phyloP scores from a whole-genome alignment of 1,284 basidiomycete species.

The Sporisorium reilianum region DNA sequence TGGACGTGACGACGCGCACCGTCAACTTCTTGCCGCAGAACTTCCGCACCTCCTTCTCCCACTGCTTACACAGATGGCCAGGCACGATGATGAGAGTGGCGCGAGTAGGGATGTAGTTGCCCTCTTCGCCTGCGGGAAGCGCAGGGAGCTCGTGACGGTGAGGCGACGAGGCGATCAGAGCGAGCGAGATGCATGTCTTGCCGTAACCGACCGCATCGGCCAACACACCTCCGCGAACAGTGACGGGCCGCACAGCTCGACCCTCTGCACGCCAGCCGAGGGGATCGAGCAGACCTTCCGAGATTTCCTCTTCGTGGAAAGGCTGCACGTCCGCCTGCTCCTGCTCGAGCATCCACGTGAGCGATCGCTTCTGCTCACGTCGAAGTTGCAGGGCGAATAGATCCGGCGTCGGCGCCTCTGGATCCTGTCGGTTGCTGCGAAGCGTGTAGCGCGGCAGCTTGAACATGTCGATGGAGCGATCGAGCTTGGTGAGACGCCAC shows the following conservation, averaged over 20 bases:
- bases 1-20: slow-evolving; percentile 79
- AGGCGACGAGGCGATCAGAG: slow-evolving; percentile 72
- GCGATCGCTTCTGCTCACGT: slow-evolving; percentile 86
- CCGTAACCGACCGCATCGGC: slow-evolving; percentile 97
- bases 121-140: slow-evolving; percentile 76
- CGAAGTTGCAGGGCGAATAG: slow-evolving; percentile 78
- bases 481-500: slow-evolving; percentile 85
- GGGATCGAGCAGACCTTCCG: slow-evolving; percentile 85
- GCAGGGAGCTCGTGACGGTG: slow-evolving; percentile 27
- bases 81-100: slow-evolving; percentile 89
- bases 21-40: slow-evolving; percentile 79
- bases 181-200: slow-evolving; percentile 94
- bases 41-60: slow-evolving; percentile 86
- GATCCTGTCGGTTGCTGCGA: slow-evolving; percentile 82
- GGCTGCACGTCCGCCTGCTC: slow-evolving; percentile 74
- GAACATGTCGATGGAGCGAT: slow-evolving; percentile 73
- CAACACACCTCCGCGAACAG: slow-evolving; percentile 87
- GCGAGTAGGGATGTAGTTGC: slow-evolving; percentile 80
- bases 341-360: slow-evolving; percentile 91
- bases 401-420: slow-evolving; percentile 80
- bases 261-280: slow-evolving; percentile 94
- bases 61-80: slow-evolving; percentile 87
- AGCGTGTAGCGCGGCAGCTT: slow-evolving; percentile 75
- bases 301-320: slow-evolving; percentile 93
- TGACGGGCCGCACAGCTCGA: slow-evolving; percentile 81